Base-by-base conservation (phyloP, 148 eudicot genomes). In the Chenopodium album region DNA sequence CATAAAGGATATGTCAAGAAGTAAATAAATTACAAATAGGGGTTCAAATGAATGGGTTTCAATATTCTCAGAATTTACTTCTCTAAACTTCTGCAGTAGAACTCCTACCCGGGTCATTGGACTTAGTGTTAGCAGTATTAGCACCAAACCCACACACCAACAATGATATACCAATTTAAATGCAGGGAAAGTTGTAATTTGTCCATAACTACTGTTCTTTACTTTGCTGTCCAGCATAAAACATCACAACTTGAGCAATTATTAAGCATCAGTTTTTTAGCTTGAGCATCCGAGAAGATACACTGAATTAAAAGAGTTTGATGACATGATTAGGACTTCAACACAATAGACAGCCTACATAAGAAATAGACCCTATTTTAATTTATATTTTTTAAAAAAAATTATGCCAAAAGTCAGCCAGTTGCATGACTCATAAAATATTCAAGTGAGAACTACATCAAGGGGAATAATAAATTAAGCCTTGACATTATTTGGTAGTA, bases 381-480 rank as follows among this genome's bases (percentile, higher is more conserved):
- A 37, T 37, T 37, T 37, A 37, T 37, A 4, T 37, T 34, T 28
- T 28, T 28, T 28, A 76, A 74, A 22, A 72, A 14, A 44, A 17
- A 2, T 56, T 54, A 85, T 82, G 46, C 66, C 83, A 82, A 84
- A 84, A 84, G 86, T 86, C 85, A 86, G 85, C 83, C 78, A 76
- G 62, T 86, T 82, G 85, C 82, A 85, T 63, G 32, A 50, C 65
- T 41, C 26, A 71, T 77, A 82, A 41, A 79, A 78, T 41, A 85
- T 62, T 77, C 78, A 81, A 59, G 70, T 13, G 82, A 64, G 16
- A 76, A 62, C 80, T 62, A 73, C 31, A 75, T 76, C 73, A 80
- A 75, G 62, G 65, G 76, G 77, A 76, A 32, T 76, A 76, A 32
- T 76, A 34, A 79, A 80, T 80, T 76, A 84, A 69, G 76, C 76